Evolutionary conservation across 2,329 filamentous ascomycete species (phyloP), one percentile per base, ranked within the genome.

Genomic region (Exophiala aquamarina): DNA sequence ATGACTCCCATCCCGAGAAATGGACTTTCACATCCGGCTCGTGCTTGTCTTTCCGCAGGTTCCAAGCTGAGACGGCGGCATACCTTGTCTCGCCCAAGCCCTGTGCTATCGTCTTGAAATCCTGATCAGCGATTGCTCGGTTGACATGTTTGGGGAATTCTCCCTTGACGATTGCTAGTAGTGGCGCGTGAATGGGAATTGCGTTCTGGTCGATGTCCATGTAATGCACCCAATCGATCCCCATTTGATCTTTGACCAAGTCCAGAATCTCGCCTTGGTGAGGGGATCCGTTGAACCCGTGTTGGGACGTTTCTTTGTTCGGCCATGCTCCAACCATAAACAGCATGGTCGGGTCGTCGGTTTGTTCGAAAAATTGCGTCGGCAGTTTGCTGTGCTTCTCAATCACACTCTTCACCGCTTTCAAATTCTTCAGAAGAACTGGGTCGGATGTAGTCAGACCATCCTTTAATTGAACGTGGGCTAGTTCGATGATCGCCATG

Each of bases 401-500:
- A 19, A 53, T 50, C 31, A 53, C 47, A 9, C 39, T 17, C 21
- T 53, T 53, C 14, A 53, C 50, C 32, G 49, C 43, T 18, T 47
- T 50, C n/a, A 44, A 35, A 34, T 53, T 53, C 26, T 41, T 47
- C 43, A 44, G 49, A 11, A 53, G 40, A 18, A 14, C 11, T 6
- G 39, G 29, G 31, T 53, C 50, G 1, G 43, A 23, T 9, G 50
- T 43, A 13, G 31, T 44, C 13, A 50, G 17, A 13, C 50, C 50
- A n/a, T 47, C 33, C 28, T 53, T 53, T 10, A 53, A 40, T 14
- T 14, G 44, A 44, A 53, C 45, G 36, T 50, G 46, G 8, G 50
- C 47, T 10, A 53, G 21, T 28, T 53, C 46, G 43, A 53, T 53
- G 20, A 53, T 53, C 15, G 50, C 43, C 50, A 53, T 53, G 11